Percentiles rank a stretch among this genome's conserved stretches.
Conservation (phyloP, 805 yeast species). For the Candida silvicultrix region DNA sequence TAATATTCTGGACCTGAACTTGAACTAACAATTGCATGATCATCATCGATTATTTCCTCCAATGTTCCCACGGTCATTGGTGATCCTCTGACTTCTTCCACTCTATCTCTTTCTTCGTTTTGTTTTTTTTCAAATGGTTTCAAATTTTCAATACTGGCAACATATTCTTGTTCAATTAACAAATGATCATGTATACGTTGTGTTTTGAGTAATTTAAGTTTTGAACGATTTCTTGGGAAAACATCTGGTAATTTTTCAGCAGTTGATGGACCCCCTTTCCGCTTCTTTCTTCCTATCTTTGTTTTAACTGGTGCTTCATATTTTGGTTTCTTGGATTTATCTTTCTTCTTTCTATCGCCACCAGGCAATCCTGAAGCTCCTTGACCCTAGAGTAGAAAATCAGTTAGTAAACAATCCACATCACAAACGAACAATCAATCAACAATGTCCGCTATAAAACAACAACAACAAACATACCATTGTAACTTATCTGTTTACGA, state of each 20-base stretch:
- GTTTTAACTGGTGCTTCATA: constrained; percentile 98
- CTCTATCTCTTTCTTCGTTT: constrained; percentile 91
- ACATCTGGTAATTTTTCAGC: constrained; percentile 81
- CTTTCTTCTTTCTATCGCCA: constrained; percentile 48
- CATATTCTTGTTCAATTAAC: constrained; percentile 91
- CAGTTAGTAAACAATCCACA: neutral
- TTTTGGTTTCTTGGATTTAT: constrained; percentile 84
- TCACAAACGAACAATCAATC: no score
- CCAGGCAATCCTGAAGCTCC: constrained; percentile 46
- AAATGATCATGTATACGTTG: constrained; percentile 96
- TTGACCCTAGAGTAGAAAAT: constrained; percentile 39
- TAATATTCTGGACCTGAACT: constrained; percentile 97
- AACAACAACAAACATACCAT: neutral
- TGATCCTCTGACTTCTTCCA: constrained; percentile 92
- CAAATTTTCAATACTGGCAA: constrained; percentile 87
- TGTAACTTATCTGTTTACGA: neutral
- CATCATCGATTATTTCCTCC: constrained; percentile 97
- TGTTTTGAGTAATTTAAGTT: constrained; percentile 81
- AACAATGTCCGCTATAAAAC: no score
- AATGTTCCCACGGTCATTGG: constrained; percentile 96
- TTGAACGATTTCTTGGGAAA: constrained; percentile 90
- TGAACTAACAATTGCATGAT: constrained; percentile 95
- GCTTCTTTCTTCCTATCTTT: constrained; percentile 85
- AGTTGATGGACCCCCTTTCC: constrained; percentile 85
- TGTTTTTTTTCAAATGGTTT: constrained; percentile 96